Percentiles rank a stretch among this genome's conserved stretches.
Conservation (phyloP, 352 stramenopile species). For the Phytophthora chlamydospora region DNA sequence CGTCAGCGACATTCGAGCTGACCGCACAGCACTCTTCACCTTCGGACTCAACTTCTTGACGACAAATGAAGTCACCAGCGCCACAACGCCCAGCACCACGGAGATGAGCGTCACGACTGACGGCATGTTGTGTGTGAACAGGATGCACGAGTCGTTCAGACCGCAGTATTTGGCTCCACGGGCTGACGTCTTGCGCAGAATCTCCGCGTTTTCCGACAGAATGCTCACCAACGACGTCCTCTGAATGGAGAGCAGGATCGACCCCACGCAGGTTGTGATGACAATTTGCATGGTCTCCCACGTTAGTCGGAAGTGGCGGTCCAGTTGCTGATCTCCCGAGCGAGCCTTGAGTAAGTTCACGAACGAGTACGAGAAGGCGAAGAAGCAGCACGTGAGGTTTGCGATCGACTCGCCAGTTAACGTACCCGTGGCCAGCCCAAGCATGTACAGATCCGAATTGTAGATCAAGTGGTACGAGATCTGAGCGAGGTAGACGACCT, state of each 20-base stretch:
- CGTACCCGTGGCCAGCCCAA: constrained; percentile 27
- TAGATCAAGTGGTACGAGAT: constrained; percentile 30
- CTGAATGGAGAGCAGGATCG: constrained; percentile 5
- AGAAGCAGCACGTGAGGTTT: constrained; percentile 32
- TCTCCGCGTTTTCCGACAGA: constrained; percentile 11
- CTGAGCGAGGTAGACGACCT: constrained; percentile 29
- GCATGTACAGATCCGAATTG: constrained; percentile 29
- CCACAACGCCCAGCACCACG: not conserved
- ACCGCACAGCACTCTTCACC: not conserved
- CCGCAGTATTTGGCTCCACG: constrained; percentile 21
- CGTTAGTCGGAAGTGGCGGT: constrained; percentile 22
- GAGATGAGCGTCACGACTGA: constrained; percentile 13
- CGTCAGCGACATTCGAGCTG: not conserved
- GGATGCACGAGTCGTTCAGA: constrained; percentile 28
- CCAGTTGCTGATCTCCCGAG: constrained; percentile 19
- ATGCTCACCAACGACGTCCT: constrained; percentile 13
- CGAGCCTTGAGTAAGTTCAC: constrained; percentile 22
- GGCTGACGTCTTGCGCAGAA: constrained; percentile 24
- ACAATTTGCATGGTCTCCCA: constrained; percentile 28
- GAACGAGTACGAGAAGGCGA: constrained; percentile 26
- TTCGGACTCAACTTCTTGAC: constrained; percentile 3
- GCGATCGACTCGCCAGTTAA: constrained; percentile 23
- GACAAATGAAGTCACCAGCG: constrained; percentile 8
- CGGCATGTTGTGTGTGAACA: constrained; percentile 23
- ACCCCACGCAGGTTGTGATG: constrained; percentile 6